Evolutionary conservation across 257 asterid species (phyloP).

Genomic region (Solanum clarkiae): DNA sequence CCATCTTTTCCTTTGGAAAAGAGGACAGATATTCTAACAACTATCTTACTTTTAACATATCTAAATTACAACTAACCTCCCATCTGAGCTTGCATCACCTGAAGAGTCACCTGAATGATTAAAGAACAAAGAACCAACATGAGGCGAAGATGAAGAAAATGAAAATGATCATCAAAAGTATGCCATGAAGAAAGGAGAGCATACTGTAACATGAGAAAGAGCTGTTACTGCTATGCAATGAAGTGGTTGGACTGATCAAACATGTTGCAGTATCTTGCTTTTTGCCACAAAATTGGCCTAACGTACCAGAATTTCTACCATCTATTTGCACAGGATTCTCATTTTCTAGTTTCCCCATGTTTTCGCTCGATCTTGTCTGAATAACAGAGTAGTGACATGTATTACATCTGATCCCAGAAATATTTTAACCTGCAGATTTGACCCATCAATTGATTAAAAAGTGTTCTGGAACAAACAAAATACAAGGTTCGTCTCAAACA

Average conservation of each 20-base stretch:
- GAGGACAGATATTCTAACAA: neutral
- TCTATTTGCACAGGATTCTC: neutral
- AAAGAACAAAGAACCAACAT: neutral
- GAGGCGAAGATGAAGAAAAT: slow-evolving; percentile 1
- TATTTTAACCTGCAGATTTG: neutral
- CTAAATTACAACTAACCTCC: slow-evolving; percentile 35
- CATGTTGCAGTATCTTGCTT: slow-evolving; percentile 12
- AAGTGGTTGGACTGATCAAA: slow-evolving; percentile 23
- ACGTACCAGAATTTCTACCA: slow-evolving; percentile 4
- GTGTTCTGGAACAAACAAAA: neutral
- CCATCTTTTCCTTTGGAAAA: neutral
- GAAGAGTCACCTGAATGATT: slow-evolving; percentile 56
- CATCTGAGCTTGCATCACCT: slow-evolving; percentile 37
- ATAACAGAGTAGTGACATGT: neutral
- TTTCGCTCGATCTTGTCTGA: neutral
- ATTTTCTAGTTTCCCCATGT: neutral
- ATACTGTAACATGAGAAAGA: slow-evolving; percentile 50
- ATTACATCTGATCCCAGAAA: neutral
- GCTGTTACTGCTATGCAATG: slow-evolving; percentile 44
- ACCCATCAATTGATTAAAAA: neutral
- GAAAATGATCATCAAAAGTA: neutral
- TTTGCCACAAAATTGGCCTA: slow-evolving; percentile 31
- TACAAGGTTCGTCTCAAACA: neutral
- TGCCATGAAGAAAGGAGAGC: slow-evolving; percentile 2
- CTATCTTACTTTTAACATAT: neutral